Conservation (phyloP, 2,329 filamentous ascomycete species). For the Eurotiales sp. region DNA sequence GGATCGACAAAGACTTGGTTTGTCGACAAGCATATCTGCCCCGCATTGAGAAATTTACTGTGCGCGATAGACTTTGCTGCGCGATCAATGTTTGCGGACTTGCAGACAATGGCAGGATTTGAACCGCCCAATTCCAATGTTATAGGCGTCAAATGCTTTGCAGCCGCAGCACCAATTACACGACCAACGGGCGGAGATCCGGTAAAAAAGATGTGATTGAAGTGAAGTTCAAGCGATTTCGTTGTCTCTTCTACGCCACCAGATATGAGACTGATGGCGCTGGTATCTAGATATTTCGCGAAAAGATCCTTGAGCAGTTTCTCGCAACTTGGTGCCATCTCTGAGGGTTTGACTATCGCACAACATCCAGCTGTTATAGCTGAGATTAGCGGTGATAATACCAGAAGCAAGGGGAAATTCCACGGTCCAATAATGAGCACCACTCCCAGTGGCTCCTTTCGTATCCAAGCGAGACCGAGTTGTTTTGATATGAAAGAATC, state of each 20-base stretch:
- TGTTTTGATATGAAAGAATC: constrained; percentile 27
- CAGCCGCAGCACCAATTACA: constrained; percentile 39
- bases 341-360: constrained; percentile 45
- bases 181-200: constrained; percentile 38
- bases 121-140: constrained; percentile 47
- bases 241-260: constrained; percentile 38
- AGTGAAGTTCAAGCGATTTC: constrained; percentile 36
- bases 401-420: constrained; percentile 44
- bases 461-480: constrained; percentile 27
- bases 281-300: constrained; percentile 41
- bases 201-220: constrained; percentile 48
- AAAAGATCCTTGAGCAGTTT: constrained; percentile 39
- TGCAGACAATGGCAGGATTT: constrained; percentile 42
- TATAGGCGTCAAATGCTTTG: constrained; percentile 44
- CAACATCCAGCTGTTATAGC: constrained; percentile 44
- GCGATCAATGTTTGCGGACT: constrained; percentile 39
- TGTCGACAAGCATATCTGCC: constrained; percentile 39
- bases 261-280: constrained; percentile 33
- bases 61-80: constrained; percentile 43
- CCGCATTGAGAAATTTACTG: constrained; percentile 43
- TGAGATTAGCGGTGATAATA: constrained; percentile 38
- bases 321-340: constrained; percentile 34
- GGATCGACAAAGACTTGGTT: constrained; percentile 48
- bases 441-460: constrained; percentile 45
- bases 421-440: constrained; percentile 45